phyloP scores from a whole-genome alignment of 179 eudicot genomes.

The Drosera spatulata region DNA sequence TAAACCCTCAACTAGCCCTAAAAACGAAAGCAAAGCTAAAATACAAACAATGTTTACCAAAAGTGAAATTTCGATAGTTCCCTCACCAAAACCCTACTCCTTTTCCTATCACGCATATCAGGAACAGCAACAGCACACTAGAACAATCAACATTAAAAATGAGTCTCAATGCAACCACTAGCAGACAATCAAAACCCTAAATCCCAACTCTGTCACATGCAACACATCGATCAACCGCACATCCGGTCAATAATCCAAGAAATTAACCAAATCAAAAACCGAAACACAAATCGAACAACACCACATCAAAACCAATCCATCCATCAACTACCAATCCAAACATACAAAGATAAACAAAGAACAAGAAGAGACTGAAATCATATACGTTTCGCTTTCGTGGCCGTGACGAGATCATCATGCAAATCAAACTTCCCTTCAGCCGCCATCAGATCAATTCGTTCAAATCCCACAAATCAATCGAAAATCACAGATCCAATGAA shows the following conservation, averaged over 20 bases:
- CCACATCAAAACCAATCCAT: no score
- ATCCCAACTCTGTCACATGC: not conserved
- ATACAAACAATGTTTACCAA: no score
- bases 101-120: not conserved
- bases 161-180: not conserved
- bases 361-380: not conserved
- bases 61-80: no score
- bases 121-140: not conserved
- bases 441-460: conserved; percentile 1
- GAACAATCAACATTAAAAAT: conserved; percentile 1
- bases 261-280: not conserved
- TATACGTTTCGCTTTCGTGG: conserved; percentile 29
- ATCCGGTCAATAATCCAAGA: not conserved
- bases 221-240: conserved; percentile 29
- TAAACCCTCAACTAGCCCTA: no score
- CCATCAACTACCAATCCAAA: not conserved
- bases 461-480: no score
- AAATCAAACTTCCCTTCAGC: conserved; percentile 51
- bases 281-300: not conserved
- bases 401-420: conserved; percentile 58
- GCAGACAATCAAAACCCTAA: not conserved
- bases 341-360: not conserved
- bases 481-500: no score
- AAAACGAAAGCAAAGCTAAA: no score
- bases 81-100: no score